Evolutionary conservation across 352 stramenopile species (phyloP).

Genomic region (Pythium brassicae): DNA sequence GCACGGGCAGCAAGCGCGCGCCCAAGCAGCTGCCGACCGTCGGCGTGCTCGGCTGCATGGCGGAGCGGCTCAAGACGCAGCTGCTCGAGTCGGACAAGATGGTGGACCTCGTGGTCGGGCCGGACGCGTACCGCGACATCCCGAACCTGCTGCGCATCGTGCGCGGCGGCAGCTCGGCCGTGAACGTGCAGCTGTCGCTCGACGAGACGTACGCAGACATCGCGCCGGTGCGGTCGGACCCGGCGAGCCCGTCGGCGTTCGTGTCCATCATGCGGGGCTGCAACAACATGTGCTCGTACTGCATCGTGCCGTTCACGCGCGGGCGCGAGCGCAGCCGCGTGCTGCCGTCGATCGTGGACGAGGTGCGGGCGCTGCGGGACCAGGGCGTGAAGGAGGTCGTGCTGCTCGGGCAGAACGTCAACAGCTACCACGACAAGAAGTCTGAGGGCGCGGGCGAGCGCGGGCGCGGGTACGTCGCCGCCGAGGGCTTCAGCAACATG

Average conservation of each 20-base stretch:
- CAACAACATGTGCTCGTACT: conserved; percentile 99
- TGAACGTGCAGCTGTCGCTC: conserved; percentile 96
- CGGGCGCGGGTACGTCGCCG: conserved; percentile 78
- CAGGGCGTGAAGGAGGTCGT: conserved; percentile 97
- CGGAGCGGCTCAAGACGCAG: conserved; percentile 97
- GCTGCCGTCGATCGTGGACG: conserved; percentile 93
- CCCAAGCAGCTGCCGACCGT: conserved; percentile 70
- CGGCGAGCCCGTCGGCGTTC: conserved; percentile 89
- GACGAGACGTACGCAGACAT: conserved; percentile 99
- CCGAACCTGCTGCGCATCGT: conserved; percentile 91
- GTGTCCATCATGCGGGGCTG: conserved; percentile 99
- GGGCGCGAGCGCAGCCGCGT: conserved; percentile 93
- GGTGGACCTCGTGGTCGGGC: conserved; percentile 97
- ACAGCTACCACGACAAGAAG: conserved; percentile 97
- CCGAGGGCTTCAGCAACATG: conserved; percentile 94
- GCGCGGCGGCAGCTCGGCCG: conserved; percentile 63
- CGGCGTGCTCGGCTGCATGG: conserved; percentile 99
- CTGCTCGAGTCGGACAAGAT: conserved; percentile 93
- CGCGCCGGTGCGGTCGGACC: conserved; percentile 87
- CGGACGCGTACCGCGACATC: conserved; percentile 98
- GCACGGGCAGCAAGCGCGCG: conserved; percentile 50
- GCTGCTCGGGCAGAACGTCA: conserved; percentile 99
- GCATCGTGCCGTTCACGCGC: conserved; percentile 99
- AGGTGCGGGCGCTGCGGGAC: conserved; percentile 87
- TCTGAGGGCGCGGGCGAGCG: conserved; percentile 59